These are phyloP conservation scores for Paramecium bursaria DNA, from an alignment of 73 alveolate genomes.

Conservation along the genomic window DNA sequence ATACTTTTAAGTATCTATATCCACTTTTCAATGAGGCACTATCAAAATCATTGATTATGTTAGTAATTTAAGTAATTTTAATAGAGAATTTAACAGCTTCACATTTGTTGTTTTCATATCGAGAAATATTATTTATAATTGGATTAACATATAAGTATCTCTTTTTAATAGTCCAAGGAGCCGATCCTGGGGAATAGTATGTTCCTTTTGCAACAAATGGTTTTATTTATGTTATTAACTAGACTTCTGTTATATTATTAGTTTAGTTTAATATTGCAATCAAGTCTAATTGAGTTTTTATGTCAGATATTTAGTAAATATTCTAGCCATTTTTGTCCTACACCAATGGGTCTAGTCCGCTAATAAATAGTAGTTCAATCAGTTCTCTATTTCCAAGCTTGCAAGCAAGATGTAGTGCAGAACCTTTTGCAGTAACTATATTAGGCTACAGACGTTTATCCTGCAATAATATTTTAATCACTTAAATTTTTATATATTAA, in stretches of 20 bases:
- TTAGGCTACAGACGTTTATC: background rate
- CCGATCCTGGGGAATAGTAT: conserved; percentile 18
- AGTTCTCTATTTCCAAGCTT: background rate
- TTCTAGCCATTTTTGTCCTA: background rate
- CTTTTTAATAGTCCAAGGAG: conserved; percentile 46
- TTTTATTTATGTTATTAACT: conserved; percentile 13
- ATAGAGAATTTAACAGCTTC: background rate
- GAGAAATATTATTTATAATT: background rate
- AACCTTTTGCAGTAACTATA: conserved; percentile 2
- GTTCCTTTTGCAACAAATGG: conserved; percentile 53
- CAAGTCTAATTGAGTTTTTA: background rate
- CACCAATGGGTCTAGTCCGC: background rate
- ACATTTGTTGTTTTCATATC: conserved; percentile 8
- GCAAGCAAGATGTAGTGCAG: conserved; percentile 30
- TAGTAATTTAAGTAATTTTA: conserved; percentile 8
- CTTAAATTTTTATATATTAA: background rate
- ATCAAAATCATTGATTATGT: background rate
- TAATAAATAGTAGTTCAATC: background rate
- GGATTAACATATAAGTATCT: conserved; percentile 40
- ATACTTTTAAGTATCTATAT: background rate
- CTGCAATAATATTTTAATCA: conserved; percentile 1
- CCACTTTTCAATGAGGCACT: conserved; percentile 1
- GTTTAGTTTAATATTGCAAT: background rate
- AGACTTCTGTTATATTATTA: background rate
- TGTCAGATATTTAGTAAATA: background rate